A percentile compares a stretch with the other conserved stretches of the same genome.
Conservation (phyloP, 2,329 filamentous ascomycete species). For the Chalaropsis ovoidea region DNA sequence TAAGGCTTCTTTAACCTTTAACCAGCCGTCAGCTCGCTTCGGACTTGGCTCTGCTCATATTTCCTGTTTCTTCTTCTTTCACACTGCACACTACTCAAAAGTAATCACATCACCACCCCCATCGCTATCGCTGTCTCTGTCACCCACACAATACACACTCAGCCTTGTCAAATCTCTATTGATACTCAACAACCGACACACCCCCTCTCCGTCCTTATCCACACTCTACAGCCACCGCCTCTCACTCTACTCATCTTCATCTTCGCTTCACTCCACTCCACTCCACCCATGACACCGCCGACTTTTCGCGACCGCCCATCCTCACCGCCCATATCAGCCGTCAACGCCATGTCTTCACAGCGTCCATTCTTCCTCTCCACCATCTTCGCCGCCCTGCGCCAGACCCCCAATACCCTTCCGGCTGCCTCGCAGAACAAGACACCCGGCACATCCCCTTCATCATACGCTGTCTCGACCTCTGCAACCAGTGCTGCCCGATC, state of each 20-base stretch:
- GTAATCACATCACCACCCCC: no score
- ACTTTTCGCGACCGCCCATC: conserved; percentile 11
- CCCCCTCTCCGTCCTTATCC: not conserved
- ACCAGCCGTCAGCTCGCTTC: not conserved
- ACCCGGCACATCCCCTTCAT: conserved; percentile 31
- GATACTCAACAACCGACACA: no score
- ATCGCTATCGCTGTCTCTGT: no score
- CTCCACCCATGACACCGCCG: not conserved
- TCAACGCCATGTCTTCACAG: conserved; percentile 33
- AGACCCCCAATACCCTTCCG: conserved; percentile 34
- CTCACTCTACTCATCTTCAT: not conserved
- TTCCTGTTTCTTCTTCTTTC: not conserved
- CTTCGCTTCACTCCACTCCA: not conserved
- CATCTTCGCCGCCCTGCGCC: conserved; percentile 47
- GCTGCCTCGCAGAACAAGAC: conserved; percentile 32
- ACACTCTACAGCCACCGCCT: not conserved
- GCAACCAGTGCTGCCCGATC: conserved; percentile 26
- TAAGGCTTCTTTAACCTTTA: not conserved
- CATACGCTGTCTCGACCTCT: conserved; percentile 27
- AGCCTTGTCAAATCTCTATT: no score
- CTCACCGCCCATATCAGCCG: conserved; percentile 5
- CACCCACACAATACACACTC: no score
- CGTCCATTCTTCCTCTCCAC: conserved; percentile 48
- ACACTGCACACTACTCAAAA: not conserved
- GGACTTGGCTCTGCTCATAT: not conserved